A percentile compares a stretch with the other conserved stretches of the same genome.
These are phyloP conservation scores for Sphaerosporella brunnea DNA, from an alignment of 495 filamentous ascomycete species.

Conservation along the genomic window DNA sequence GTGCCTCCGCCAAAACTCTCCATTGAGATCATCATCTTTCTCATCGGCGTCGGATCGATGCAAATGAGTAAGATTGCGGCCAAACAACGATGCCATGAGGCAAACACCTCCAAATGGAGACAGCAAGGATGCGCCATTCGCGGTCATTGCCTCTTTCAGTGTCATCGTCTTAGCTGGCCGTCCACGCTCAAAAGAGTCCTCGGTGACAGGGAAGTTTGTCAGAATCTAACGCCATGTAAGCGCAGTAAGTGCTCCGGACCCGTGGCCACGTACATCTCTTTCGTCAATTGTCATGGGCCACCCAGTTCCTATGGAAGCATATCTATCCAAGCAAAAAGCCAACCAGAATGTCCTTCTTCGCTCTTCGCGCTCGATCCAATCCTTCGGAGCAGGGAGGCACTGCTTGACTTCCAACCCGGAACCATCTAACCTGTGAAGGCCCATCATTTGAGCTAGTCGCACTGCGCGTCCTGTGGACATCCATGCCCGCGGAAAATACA, in stretches of 20 bases:
- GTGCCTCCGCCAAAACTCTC: slow-evolving; percentile 92
- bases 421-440: slow-evolving; percentile 77
- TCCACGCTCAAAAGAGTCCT: slow-evolving; percentile 74
- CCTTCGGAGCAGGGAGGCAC: slow-evolving; percentile 61
- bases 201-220: slow-evolving; percentile 66
- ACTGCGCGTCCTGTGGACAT: slow-evolving; percentile 67
- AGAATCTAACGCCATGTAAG: slow-evolving; percentile 36
- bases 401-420: slow-evolving; percentile 82
- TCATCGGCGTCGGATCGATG: slow-evolving; percentile 77
- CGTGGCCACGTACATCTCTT: slow-evolving; percentile 43
- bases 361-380: slow-evolving; percentile 90
- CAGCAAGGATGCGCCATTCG: slow-evolving; percentile 49
- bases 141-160: slow-evolving; percentile 53
- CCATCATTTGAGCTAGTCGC: slow-evolving; percentile 75
- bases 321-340: slow-evolving; percentile 74
- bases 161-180: slow-evolving; percentile 50
- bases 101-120: slow-evolving; percentile 68
- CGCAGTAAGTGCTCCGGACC: slow-evolving; percentile 1
- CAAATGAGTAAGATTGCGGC: slow-evolving; percentile 82
- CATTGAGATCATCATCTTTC: slow-evolving; percentile 72
- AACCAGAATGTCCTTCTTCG: slow-evolving; percentile 87
- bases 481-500: slow-evolving; percentile 96
- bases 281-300: slow-evolving; percentile 95
- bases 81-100: slow-evolving; percentile 74
- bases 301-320: slow-evolving; percentile 90